Conservation (phyloP, 495 filamentous ascomycete species). For the Hypoxylon intermedium region DNA sequence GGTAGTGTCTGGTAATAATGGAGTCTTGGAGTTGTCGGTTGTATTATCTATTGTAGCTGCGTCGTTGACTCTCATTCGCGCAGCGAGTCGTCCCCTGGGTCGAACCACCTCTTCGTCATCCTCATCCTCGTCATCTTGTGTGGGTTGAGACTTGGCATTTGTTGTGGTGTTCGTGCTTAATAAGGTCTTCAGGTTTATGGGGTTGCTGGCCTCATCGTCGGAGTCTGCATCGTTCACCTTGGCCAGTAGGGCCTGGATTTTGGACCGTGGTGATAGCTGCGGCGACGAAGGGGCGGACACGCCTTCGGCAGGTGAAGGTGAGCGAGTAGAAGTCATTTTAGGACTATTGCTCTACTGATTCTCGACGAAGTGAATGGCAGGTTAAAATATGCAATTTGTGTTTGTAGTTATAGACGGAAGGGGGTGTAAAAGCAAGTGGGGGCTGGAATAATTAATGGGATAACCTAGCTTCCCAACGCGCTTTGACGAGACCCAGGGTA, state of each 20-base stretch:
- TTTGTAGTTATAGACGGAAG: constrained; percentile 11
- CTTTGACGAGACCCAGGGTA: too few species aligned
- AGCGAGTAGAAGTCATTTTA: constrained; percentile 54
- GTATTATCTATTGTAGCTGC: constrained; percentile 15
- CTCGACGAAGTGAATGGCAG: constrained; percentile 7
- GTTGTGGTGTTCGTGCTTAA: constrained; percentile 25
- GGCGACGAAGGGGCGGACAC: constrained; percentile 40
- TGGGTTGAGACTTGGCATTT: constrained; percentile 2
- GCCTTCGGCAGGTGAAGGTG: constrained; percentile 44
- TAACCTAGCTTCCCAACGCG: constrained; percentile 18
- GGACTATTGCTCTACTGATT: constrained; percentile 13
- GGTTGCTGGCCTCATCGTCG: constrained; percentile 46
- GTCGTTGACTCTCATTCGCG: constrained; percentile 63
- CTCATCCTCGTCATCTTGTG: constrained; percentile 46
- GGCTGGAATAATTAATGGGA: constrained; percentile 18
- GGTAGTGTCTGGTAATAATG: constrained; percentile 7
- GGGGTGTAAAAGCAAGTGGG: constrained; percentile 25
- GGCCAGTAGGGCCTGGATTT: constrained; percentile 73
- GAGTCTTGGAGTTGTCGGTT: constrained; percentile 12
- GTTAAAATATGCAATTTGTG: constrained; percentile 21
- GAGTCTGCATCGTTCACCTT: constrained; percentile 66
- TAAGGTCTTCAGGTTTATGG: constrained; percentile 23
- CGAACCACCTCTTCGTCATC: constrained; percentile 62
- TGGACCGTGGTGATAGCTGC: constrained; percentile 69
- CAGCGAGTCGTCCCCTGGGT: constrained; percentile 74